Conservation (phyloP, 2,329 filamentous ascomycete genomes). For the Zymoseptoria crescenta region DNA sequence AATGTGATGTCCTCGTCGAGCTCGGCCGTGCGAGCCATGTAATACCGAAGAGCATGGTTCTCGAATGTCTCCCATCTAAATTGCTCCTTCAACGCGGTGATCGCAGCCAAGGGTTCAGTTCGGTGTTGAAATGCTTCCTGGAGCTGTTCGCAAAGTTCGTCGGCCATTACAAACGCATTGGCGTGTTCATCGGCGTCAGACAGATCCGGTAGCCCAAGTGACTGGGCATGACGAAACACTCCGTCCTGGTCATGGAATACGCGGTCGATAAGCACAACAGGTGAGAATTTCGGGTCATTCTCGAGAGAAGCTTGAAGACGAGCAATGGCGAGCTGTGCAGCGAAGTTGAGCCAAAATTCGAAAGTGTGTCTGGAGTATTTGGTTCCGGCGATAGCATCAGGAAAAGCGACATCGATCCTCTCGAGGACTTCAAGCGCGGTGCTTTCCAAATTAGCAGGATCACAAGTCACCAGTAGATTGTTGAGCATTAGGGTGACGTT, state of each 20-base stretch:
- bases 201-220: constrained; percentile 6
- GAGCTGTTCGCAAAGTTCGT: constrained; percentile 9
- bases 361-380: constrained; percentile 13
- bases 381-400: constrained; percentile 17
- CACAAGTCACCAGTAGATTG: constrained; percentile 26
- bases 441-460: constrained; percentile 21
- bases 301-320: constrained; percentile 14
- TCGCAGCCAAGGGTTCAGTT: constrained; percentile 32
- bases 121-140: constrained; percentile 8
- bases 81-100: constrained; percentile 36
- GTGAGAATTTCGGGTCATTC: constrained; percentile 14
- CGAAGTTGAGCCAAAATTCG: constrained; percentile 18
- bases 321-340: constrained; percentile 23
- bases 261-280: constrained; percentile 14
- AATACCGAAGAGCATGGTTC: constrained; percentile 26
- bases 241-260: constrained; percentile 22
- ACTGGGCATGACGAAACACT: constrained; percentile 9
- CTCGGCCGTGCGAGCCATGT: constrained; percentile 28
- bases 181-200: constrained; percentile 9
- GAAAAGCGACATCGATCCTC: constrained; percentile 18
- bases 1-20: constrained; percentile 36
- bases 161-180: constrained; percentile 13
- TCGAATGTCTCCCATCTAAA: constrained; percentile 48
- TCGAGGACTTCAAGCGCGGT: constrained; percentile 25
- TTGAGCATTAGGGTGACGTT: constrained; percentile 39